Conservation (phyloP, 2,329 filamentous ascomycete genomes). For the Fusarium sp. region DNA sequence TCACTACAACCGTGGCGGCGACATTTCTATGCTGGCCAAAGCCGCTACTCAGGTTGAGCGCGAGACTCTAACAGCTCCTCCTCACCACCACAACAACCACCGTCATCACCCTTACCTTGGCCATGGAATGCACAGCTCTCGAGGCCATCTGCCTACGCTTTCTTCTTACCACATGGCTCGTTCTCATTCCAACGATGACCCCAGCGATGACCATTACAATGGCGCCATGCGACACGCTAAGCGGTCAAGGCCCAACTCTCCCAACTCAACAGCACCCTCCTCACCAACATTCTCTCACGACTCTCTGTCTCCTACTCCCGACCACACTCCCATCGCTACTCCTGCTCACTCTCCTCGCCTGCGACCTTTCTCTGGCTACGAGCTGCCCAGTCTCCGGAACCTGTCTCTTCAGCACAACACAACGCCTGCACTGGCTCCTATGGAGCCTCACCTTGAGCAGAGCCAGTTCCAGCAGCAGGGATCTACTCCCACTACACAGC, state of each 20-base stretch:
- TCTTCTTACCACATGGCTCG: slow-evolving; percentile 95
- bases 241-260: slow-evolving; percentile 91
- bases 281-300: slow-evolving; percentile 97
- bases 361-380: slow-evolving; percentile 79
- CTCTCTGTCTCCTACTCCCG: slow-evolving; percentile 92
- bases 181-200: slow-evolving; percentile 84
- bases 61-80: slow-evolving; percentile 59
- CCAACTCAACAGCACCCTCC: slow-evolving; percentile 93
- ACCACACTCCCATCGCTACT: slow-evolving; percentile 98
- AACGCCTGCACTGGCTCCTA: slow-evolving; percentile 67
- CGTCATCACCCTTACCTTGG: slow-evolving; percentile 67
- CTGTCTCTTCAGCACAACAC: slow-evolving; percentile 64
- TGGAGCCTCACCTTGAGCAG: slow-evolving; percentile 66
- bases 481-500: slow-evolving; percentile 64
- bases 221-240: slow-evolving; percentile 78
- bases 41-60: slow-evolving; percentile 71
- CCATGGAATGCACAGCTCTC: slow-evolving; percentile 60
- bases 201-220: slow-evolving; percentile 79
- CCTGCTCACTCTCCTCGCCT: slow-evolving; percentile 94
- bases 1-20: slow-evolving; percentile 61
- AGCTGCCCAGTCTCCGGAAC: slow-evolving; percentile 85
- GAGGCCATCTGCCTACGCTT: slow-evolving; percentile 77
- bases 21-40: slow-evolving; percentile 70
- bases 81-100: slow-evolving; percentile 56
- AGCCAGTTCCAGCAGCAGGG: slow-evolving; percentile 54